Conservation (phyloP, 2,329 filamentous ascomycete species). For the Colletotrichum navitas region DNA sequence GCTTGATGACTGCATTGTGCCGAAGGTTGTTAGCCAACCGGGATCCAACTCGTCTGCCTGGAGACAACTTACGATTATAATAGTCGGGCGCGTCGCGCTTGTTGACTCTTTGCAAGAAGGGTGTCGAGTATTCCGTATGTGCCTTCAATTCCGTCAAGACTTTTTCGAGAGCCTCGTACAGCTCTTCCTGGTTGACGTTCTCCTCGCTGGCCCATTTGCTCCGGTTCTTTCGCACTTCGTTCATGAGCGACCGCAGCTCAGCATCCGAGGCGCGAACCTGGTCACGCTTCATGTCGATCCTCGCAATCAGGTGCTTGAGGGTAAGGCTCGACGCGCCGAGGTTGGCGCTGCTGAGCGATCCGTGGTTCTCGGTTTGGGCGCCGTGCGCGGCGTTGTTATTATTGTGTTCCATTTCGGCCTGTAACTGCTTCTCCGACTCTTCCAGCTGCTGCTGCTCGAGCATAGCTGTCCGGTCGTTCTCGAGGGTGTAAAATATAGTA, state of each 20-base stretch:
- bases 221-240: conserved; percentile 95
- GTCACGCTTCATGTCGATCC: conserved; percentile 93
- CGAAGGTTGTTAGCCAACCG: conserved; percentile 44
- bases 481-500: conserved; percentile 93
- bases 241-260: conserved; percentile 92
- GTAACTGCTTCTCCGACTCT: conserved; percentile 94
- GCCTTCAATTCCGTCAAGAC: conserved; percentile 97
- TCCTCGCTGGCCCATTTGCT: conserved; percentile 99
- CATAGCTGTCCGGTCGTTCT: conserved; percentile 97
- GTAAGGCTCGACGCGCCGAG: conserved; percentile 95
- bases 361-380: conserved; percentile 75
- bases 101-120: conserved; percentile 93
- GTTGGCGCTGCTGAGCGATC: conserved; percentile 92
- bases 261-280: conserved; percentile 93
- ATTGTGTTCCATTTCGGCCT: conserved; percentile 89
- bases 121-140: conserved; percentile 96
- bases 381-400: conserved; percentile 64
- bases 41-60: conserved; percentile 21
- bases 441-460: conserved; percentile 96
- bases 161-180: conserved; percentile 97
- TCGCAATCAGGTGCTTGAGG: conserved; percentile 94
- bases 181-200: conserved; percentile 95
- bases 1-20: conserved; percentile 80
- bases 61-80: conserved; percentile 77
- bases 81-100: conserved; percentile 98